A percentile compares a stretch with the other conserved stretches of the same genome.
phyloP scores from a whole-genome alignment of 495 filamentous ascomycete species.

The Daldinia caldariorum region DNA sequence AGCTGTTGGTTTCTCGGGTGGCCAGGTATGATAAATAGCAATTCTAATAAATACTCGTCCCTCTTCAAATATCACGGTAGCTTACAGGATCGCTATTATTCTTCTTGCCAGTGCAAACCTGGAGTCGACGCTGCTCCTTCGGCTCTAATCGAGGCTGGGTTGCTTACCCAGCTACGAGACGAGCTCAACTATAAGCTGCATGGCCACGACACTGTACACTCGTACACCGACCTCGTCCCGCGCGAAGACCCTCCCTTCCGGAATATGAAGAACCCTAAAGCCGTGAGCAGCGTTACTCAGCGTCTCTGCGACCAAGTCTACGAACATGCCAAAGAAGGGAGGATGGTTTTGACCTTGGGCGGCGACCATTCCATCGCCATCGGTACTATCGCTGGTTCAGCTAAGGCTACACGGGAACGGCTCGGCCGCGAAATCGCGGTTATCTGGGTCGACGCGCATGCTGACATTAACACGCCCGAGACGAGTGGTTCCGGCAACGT shows the following conservation, averaged over 20 bases:
- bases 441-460: constrained; percentile 98
- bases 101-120: constrained; percentile 74
- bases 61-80: constrained; percentile 1
- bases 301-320: constrained; percentile 86
- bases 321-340: constrained; percentile 82
- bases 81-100: constrained; percentile 24
- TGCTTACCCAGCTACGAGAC: constrained; percentile 81
- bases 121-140: constrained; percentile 94
- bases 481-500: constrained; percentile 90
- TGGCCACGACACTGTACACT: constrained; percentile 85
- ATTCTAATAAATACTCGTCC: constrained; percentile 5
- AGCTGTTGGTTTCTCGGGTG: constrained; percentile 96
- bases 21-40: constrained; percentile 73
- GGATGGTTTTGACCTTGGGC: constrained; percentile 90
- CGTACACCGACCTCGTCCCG: constrained; percentile 81
- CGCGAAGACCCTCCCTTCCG: constrained; percentile 77
- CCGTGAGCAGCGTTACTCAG: constrained; percentile 88
- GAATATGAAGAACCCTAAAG: constrained; percentile 90
- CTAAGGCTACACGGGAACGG: constrained; percentile 85
- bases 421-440: constrained; percentile 85
- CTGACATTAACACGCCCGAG: constrained; percentile 97
- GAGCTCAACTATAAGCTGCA: constrained; percentile 89
- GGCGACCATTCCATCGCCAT: constrained; percentile 98
- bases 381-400: constrained; percentile 84
- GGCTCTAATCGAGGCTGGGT: constrained; percentile 87